A percentile compares a stretch with the other conserved stretches of the same genome.
These are phyloP conservation scores for Pyrenula massariospora DNA, from an alignment of 495 filamentous ascomycete species.

Conservation along the genomic window DNA sequence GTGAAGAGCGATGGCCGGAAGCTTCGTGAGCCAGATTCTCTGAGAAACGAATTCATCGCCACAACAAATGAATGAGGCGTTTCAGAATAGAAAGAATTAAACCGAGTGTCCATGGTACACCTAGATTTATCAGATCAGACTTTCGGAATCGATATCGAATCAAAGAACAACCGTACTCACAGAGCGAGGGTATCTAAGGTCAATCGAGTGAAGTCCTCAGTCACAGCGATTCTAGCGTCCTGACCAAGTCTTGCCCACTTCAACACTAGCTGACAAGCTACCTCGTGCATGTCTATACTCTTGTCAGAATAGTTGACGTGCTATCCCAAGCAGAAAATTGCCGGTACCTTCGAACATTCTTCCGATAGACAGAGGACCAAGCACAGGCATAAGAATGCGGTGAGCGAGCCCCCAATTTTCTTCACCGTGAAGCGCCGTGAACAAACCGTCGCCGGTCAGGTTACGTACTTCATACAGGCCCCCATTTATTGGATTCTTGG, in stretches of 20 bases:
- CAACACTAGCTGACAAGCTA: constrained; percentile 46
- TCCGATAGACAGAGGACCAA: constrained; percentile 58
- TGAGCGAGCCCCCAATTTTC: constrained; percentile 64
- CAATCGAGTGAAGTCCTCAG: constrained; percentile 63
- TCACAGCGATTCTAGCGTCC: constrained; percentile 38
- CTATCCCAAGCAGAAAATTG: background rate
- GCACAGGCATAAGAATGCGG: constrained; percentile 50
- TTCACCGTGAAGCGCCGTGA: constrained; percentile 51
- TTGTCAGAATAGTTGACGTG: background rate
- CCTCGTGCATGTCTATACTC: constrained; percentile 49
- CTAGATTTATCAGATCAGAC: background rate
- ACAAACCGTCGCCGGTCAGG: constrained; percentile 54
- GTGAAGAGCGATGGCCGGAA: constrained; percentile 38
- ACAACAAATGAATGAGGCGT: constrained; percentile 55
- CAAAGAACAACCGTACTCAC: constrained; percentile 17
- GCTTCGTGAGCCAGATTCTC: constrained; percentile 39
- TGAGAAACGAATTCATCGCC: constrained; percentile 50
- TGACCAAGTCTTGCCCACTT: constrained; percentile 67
- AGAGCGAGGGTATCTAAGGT: constrained; percentile 64
- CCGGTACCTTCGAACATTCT: constrained; percentile 48
- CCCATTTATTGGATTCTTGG: constrained; percentile 33
- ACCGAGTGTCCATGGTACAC: constrained; percentile 57
- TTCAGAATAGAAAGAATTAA: constrained; percentile 64
- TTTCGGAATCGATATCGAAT: background rate
- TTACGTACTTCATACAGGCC: constrained; percentile 44